Evolutionary conservation across 1,139 yeast species (phyloP).

Genomic region (Suhomyces anneliseae): DNA sequence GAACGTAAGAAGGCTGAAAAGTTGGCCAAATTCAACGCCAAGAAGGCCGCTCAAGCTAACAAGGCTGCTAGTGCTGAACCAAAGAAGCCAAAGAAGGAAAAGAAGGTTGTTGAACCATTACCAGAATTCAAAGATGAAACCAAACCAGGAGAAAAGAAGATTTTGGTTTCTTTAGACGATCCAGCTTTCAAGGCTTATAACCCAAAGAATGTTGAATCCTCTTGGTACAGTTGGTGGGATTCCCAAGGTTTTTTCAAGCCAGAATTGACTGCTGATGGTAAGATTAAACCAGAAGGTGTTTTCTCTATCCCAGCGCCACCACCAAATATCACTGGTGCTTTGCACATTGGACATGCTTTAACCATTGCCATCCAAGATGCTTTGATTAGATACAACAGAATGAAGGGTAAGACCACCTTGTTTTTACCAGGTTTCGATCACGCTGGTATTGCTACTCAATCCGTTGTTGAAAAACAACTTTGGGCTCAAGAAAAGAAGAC

Average conservation of each 20-base stretch:
- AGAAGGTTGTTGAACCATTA: slow-evolving; percentile 65
- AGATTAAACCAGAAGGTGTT: slow-evolving; percentile 74
- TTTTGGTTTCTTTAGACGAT: slow-evolving; percentile 80
- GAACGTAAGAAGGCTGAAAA: slow-evolving; percentile 97
- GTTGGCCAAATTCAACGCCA: slow-evolving; percentile 90
- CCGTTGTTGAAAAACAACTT: slow-evolving; percentile 94
- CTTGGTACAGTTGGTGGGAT: slow-evolving; percentile 99
- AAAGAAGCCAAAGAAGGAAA: slow-evolving; percentile 71
- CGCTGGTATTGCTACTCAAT: slow-evolving; percentile 98
- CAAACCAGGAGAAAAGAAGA: slow-evolving; percentile 85
- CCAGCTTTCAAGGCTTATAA: slow-evolving; percentile 92
- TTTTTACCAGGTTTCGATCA: slow-evolving; percentile 98
- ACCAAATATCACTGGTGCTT: slow-evolving; percentile 97
- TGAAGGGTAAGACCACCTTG: slow-evolving; percentile 93
- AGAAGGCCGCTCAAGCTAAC: slow-evolving; percentile 76
- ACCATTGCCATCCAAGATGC: slow-evolving; percentile 95
- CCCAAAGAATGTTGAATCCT: slow-evolving; percentile 90
- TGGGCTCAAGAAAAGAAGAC: slow-evolving; percentile 89
- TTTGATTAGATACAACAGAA: slow-evolving; percentile 88
- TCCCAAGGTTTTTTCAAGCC: slow-evolving; percentile 87
- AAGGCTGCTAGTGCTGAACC: slow-evolving; percentile 39
- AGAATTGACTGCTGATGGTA: slow-evolving; percentile 72
- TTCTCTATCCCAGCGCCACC: slow-evolving; percentile 98
- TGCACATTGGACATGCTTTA: slow-evolving; percentile 97
- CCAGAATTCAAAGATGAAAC: slow-evolving; percentile 87